phyloP scores from a whole-genome alignment of 805 yeast genomes.

The Hanseniaspora valbyensis region DNA sequence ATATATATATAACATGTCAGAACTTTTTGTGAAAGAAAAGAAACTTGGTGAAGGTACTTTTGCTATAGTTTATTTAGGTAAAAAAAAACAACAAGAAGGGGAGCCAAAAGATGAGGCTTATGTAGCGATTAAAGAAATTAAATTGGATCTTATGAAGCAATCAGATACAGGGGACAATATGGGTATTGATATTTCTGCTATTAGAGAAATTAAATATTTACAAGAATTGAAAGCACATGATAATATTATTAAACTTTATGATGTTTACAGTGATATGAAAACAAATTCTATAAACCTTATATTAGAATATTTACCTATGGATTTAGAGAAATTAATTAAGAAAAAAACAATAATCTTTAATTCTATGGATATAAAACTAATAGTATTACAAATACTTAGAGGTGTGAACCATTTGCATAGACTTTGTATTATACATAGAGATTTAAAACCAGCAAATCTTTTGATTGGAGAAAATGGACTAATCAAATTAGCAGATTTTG shows the following conservation, averaged over 20 bases:
- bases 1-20: background rate
- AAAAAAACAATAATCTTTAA: conserved; percentile 66
- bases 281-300: conserved; percentile 59
- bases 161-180: conserved; percentile 8
- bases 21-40: conserved; percentile 36
- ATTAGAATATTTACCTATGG: conserved; percentile 86
- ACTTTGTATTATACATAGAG: conserved; percentile 81
- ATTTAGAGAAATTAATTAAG: conserved; percentile 77
- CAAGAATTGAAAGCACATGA: conserved; percentile 61
- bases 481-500: conserved; percentile 93
- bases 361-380: conserved; percentile 79
- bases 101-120: conserved; percentile 36
- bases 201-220: conserved; percentile 80
- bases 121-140: conserved; percentile 91
- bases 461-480: conserved; percentile 78
- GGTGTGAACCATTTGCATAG: conserved; percentile 95
- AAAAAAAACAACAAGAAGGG: conserved; percentile 30
- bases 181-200: conserved; percentile 95
- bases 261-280: conserved; percentile 55
- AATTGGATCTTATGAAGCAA: conserved; percentile 34
- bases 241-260: conserved; percentile 78
- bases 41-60: conserved; percentile 99
- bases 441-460: conserved; percentile 85
- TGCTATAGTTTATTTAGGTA: conserved; percentile 89
- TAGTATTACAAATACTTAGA: conserved; percentile 88